Percentiles rank a stretch among this genome's conserved stretches.
Evolutionary conservation across 2,329 filamentous ascomycete species (phyloP).

Genomic region (Elsinoe ampelina): DNA sequence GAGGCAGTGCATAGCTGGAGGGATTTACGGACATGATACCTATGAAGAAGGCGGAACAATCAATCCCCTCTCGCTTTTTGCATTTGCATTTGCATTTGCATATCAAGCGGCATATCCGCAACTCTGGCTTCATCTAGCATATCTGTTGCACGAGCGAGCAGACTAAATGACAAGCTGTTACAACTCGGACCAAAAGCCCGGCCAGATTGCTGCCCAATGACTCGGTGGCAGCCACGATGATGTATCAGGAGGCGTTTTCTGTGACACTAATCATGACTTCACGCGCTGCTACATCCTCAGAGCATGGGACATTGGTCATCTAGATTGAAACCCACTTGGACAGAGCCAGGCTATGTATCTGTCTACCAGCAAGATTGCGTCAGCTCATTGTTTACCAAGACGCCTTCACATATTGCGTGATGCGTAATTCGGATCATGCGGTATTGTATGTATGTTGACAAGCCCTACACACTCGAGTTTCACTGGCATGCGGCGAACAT

Average conservation of each 20-base stretch:
- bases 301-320: too few relatives aligned
- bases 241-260: background rate
- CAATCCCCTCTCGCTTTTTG: conserved; percentile 1
- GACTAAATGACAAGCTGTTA: too few relatives aligned
- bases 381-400: background rate
- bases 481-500: background rate
- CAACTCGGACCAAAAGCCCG: background rate
- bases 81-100: background rate
- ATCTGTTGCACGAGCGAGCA: background rate
- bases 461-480: background rate
- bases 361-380: background rate
- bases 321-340: too few relatives aligned
- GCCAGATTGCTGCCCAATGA: background rate
- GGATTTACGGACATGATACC: background rate
- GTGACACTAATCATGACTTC: background rate
- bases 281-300: too few relatives aligned
- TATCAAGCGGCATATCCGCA: background rate
- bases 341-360: background rate
- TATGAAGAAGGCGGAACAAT: background rate
- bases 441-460: background rate
- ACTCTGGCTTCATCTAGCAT: background rate
- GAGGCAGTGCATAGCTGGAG: background rate
- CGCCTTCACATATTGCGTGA: too few relatives aligned
- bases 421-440: background rate
- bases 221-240: background rate